phyloP scores from a whole-genome alignment of 345 rosid species.

The Clarkia xantiana region DNA sequence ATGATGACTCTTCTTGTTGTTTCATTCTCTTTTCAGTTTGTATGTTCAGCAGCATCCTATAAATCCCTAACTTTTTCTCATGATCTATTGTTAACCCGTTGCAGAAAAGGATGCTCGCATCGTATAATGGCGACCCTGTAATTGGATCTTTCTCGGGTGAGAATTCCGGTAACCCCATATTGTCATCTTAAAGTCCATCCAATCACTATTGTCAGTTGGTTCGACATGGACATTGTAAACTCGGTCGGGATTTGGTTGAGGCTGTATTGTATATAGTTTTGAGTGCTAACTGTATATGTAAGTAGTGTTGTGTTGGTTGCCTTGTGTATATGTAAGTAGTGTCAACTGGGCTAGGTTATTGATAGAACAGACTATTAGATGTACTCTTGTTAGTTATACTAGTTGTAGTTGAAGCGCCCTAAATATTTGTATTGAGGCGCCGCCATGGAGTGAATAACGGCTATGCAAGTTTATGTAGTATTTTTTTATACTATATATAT shows the following conservation, averaged over 20 bases:
- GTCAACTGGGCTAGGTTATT: too few species aligned
- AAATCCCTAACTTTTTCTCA: not conserved
- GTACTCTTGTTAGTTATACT: too few species aligned
- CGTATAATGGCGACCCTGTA: constrained; percentile 12
- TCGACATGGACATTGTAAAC: too few species aligned
- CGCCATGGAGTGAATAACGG: too few species aligned
- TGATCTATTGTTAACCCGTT: constrained; percentile 2
- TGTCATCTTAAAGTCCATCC: constrained; percentile 8
- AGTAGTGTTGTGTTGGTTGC: constrained; percentile 1
- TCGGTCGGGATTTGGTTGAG: too few species aligned
- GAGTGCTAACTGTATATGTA: constrained; percentile 12
- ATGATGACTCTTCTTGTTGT: constrained; percentile 10
- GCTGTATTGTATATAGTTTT: constrained; percentile 21
- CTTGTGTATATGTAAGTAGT: not conserved
- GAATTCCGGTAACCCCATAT: constrained; percentile 14
- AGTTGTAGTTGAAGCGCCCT: too few species aligned
- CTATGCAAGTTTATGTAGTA: too few species aligned
- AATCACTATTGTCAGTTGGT: too few species aligned
- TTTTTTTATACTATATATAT: too few species aligned
- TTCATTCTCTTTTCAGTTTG: not conserved
- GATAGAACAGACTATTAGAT: too few species aligned
- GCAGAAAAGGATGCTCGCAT: constrained; percentile 32
- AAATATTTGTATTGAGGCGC: too few species aligned
- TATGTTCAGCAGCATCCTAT: not conserved
- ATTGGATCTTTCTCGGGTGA: too few species aligned